phyloP scores from a whole-genome alignment of 306 rosid genomes.

The Benincasa hispida region DNA sequence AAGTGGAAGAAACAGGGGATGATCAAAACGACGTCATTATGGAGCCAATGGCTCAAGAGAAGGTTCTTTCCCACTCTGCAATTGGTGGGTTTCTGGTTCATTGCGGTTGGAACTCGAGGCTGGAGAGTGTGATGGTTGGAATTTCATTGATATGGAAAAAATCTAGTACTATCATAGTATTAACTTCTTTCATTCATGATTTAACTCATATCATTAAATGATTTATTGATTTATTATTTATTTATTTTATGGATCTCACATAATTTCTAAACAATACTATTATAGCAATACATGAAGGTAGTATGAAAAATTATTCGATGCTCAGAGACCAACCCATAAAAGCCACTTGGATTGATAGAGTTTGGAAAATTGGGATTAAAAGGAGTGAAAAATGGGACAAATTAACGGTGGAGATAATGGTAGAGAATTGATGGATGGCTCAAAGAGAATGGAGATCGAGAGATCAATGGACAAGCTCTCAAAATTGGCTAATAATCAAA shows the following conservation, averaged over 20 bases:
- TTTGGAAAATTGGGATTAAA: slow-evolving; percentile 26
- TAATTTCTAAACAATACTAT: too few species aligned
- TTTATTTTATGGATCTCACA: too few species aligned
- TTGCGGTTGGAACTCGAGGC: slow-evolving; percentile 22
- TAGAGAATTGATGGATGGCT: slow-evolving; percentile 9
- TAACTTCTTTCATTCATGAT: too few species aligned
- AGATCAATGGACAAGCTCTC: slow-evolving; percentile 11
- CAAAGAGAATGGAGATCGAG: slow-evolving; percentile 7
- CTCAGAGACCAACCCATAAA: slow-evolving; percentile 13
- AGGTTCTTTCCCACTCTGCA: slow-evolving; percentile 32
- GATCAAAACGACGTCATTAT: slow-evolving; percentile 12
- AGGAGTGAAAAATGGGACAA: slow-evolving; percentile 17
- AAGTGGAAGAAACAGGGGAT: slow-evolving; percentile 18
- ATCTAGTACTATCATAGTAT: too few species aligned
- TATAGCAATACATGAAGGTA: too few species aligned
- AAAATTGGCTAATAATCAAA: slow-evolving; percentile 3
- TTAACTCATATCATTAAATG: too few species aligned
- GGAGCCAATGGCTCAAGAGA: slow-evolving; percentile 40
- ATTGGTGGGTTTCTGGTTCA: slow-evolving; percentile 38
- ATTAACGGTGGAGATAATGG: slow-evolving; percentile 4
- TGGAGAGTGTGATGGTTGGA: slow-evolving; percentile 14
- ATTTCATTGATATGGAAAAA: slow-evolving; percentile 18
- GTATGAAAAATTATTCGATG: slow-evolving; percentile 13
- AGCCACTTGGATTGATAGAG: slow-evolving; percentile 8
- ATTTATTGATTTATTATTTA: too few species aligned